Conservation (phyloP, 768 basidiomycete species). For the Lenzites betulinus region DNA sequence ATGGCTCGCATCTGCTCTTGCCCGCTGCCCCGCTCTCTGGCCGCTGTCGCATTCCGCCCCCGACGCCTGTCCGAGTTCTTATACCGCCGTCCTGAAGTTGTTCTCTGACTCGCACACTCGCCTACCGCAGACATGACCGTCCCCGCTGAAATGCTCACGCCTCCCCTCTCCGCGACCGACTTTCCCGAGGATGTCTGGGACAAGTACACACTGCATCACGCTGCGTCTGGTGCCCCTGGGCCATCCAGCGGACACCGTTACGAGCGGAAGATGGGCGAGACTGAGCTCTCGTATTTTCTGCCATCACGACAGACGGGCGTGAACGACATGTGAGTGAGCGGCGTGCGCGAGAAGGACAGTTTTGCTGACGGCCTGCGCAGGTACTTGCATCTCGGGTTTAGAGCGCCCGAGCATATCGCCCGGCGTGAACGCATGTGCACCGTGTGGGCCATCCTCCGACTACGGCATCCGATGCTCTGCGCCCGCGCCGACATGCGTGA, state of each 20-base stretch:
- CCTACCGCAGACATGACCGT: neutral
- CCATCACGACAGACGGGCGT: conserved; percentile 79
- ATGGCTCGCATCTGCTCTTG: neutral
- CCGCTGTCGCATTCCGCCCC: conserved; percentile 1
- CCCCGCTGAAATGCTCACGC: conserved; percentile 19
- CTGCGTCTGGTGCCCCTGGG: neutral
- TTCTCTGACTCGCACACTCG: neutral
- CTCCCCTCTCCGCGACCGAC: conserved; percentile 20
- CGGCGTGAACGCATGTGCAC: conserved; percentile 49
- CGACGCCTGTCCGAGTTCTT: neutral
- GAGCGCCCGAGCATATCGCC: conserved; percentile 46
- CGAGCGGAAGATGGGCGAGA: conserved; percentile 68
- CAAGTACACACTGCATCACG: neutral
- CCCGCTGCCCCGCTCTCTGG: conserved; percentile 9
- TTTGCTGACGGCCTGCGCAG: conserved; percentile 46
- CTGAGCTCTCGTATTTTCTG: conserved; percentile 78
- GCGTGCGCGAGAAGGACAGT: neutral
- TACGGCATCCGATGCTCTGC: conserved; percentile 73
- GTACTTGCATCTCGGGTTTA: conserved; percentile 79
- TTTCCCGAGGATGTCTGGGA: conserved; percentile 1
- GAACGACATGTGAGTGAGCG: conserved; percentile 74
- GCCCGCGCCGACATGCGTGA: conserved; percentile 58
- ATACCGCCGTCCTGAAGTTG: neutral
- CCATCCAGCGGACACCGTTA: conserved; percentile 12
- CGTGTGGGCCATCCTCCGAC: conserved; percentile 73